Percentiles rank a stretch among this genome's conserved stretches.
These are phyloP conservation scores for Dillenia turbinata DNA, from an alignment of 164 flowering plant species.

Conservation along the genomic window DNA sequence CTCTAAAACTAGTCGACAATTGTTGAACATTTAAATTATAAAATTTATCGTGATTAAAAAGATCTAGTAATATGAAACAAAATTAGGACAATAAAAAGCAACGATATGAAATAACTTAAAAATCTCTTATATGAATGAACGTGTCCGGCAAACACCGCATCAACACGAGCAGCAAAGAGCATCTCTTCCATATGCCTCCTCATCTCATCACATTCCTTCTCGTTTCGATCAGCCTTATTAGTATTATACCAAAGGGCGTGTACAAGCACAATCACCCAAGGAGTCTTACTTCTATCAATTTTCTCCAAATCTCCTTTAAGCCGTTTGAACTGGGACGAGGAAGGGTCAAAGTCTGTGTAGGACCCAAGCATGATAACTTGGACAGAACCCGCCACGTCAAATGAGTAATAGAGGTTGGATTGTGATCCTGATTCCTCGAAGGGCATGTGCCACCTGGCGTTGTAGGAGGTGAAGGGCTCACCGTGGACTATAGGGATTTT, in stretches of 20 bases:
- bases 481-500: conserved; percentile 34
- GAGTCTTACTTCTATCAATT: conserved; percentile 54
- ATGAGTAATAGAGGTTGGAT: conserved; percentile 90
- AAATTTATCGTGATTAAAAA: too few species aligned
- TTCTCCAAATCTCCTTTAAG: conserved; percentile 50
- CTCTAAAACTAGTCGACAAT: too few species aligned
- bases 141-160: conserved; percentile 74
- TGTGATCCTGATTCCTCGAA: conserved; percentile 53
- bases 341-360: conserved; percentile 51
- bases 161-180: conserved; percentile 59
- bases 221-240: conserved; percentile 70
- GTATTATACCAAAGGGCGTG: conserved; percentile 92
- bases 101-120: conserved; percentile 41
- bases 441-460: conserved; percentile 85
- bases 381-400: conserved; percentile 57
- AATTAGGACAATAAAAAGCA: too few species aligned
- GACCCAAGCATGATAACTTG: conserved; percentile 82
- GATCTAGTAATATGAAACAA: too few species aligned
- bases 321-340: conserved; percentile 66
- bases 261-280: conserved; percentile 58
- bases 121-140: conserved; percentile 93
- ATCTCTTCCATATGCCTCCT: conserved; percentile 57
- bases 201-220: conserved; percentile 49
- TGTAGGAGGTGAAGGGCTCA: conserved; percentile 56
- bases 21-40: too few species aligned